Conservation (phyloP, 345 rosid species). For the Eutrema japonicum region DNA sequence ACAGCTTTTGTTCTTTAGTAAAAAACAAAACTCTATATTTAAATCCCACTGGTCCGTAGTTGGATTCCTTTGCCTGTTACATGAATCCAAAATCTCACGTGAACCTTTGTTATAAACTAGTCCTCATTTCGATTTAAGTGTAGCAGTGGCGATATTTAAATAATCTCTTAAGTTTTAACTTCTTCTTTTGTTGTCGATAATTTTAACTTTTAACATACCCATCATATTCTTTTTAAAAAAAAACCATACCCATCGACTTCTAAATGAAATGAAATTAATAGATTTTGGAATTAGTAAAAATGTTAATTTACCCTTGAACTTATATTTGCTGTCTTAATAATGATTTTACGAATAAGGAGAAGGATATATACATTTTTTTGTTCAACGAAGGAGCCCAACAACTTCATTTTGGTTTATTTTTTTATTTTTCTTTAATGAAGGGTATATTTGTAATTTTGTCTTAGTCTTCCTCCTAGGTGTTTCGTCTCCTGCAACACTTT, state of each 20-base stretch:
- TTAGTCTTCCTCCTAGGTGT: too few relatives aligned
- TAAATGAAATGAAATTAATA: background rate
- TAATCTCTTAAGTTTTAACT: background rate
- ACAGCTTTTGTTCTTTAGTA: constrained; percentile 32
- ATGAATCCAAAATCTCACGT: constrained; percentile 45
- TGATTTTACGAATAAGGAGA: too few relatives aligned
- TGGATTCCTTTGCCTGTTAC: constrained; percentile 42
- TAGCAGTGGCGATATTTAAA: background rate
- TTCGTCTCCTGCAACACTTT: too few relatives aligned
- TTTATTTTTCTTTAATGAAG: too few relatives aligned
- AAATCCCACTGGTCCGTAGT: constrained; percentile 38
- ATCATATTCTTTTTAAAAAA: background rate
- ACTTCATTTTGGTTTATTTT: too few relatives aligned
- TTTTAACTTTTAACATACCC: background rate
- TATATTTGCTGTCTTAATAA: too few relatives aligned
- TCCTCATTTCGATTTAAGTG: constrained; percentile 22
- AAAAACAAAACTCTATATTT: constrained; percentile 28
- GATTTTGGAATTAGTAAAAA: background rate
- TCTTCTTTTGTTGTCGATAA: background rate
- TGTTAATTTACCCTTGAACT: background rate
- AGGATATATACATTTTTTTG: background rate
- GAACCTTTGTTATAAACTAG: constrained; percentile 23
- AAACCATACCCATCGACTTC: too few relatives aligned
- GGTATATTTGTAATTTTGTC: too few relatives aligned
- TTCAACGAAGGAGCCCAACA: constrained; percentile 1